Conservation (phyloP, 805 yeast species). For the Ascoidea asiatica region DNA sequence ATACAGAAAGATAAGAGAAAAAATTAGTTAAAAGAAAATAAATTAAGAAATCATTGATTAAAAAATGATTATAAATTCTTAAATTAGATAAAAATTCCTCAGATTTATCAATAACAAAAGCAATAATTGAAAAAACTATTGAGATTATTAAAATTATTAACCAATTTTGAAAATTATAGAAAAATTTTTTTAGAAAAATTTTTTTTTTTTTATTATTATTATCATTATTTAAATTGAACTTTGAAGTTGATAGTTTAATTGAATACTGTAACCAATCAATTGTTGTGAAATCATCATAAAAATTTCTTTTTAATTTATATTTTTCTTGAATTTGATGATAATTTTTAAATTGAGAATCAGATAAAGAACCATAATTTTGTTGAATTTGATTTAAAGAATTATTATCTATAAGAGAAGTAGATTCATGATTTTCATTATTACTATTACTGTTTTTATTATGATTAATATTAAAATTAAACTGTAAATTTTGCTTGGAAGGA, state of each 20-base stretch:
- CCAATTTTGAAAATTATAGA: constrained; percentile 34
- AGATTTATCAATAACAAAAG: constrained; percentile 31
- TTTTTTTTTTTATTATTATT: constrained; percentile 20
- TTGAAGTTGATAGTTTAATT: constrained; percentile 27
- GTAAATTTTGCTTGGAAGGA: too few relatives aligned
- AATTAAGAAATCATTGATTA: constrained; percentile 16
- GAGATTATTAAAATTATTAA: constrained; percentile 31
- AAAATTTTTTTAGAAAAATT: constrained; percentile 17
- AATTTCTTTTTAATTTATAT: constrained; percentile 23
- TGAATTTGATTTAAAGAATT: too few relatives aligned
- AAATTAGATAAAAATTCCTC: constrained; percentile 36
- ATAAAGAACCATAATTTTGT: too few relatives aligned
- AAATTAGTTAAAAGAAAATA: constrained; percentile 24
- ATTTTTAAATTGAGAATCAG: too few relatives aligned
- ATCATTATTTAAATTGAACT: constrained; percentile 22
- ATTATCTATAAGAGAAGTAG: too few relatives aligned
- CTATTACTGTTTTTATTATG: too few relatives aligned
- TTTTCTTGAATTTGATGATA: too few relatives aligned
- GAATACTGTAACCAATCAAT: constrained; percentile 45
- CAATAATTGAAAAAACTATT: constrained; percentile 32
- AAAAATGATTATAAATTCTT: constrained; percentile 14
- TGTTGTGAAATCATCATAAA: constrained; percentile 47
- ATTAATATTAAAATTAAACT: too few relatives aligned
- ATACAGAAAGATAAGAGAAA: constrained; percentile 30
- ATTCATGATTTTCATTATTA: too few relatives aligned